Evolutionary conservation across 768 basidiomycete genomes (phyloP).

Genomic region (Termitomyces sp.): DNA sequence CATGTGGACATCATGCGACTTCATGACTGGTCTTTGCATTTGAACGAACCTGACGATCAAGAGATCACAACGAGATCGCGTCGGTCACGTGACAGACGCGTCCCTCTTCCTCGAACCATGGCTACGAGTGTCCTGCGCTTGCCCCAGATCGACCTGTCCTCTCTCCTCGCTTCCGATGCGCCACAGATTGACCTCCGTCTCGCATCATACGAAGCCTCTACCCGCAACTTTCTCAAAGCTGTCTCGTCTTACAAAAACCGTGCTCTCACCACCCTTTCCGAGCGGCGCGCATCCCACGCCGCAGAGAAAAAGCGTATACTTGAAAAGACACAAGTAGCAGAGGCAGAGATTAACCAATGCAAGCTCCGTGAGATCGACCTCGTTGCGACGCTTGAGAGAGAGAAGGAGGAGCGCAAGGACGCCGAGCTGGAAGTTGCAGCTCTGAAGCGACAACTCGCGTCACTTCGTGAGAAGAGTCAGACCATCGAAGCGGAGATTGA

Average conservation of each 20-base stretch:
- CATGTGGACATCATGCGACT: conserved; percentile 50
- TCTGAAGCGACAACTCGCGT: conserved; percentile 60
- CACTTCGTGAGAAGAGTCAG: conserved; percentile 52
- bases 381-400: conserved; percentile 64
- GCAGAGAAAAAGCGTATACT: conserved; percentile 54
- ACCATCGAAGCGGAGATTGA: conserved; percentile 66
- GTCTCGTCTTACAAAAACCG: conserved; percentile 68
- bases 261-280: conserved; percentile 63
- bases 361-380: conserved; percentile 77
- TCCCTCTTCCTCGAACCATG: conserved; percentile 1
- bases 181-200: conserved; percentile 63
- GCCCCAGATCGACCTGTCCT: conserved; percentile 57
- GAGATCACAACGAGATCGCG: conserved; percentile 5
- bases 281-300: conserved; percentile 55
- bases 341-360: conserved; percentile 68
- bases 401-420: conserved; percentile 70
- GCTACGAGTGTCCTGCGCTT: conserved; percentile 22
- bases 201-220: conserved; percentile 56
- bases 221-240: conserved; percentile 66
- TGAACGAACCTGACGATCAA: background rate
- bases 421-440: conserved; percentile 54
- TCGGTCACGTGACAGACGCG: conserved; percentile 14
- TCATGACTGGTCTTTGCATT: conserved; percentile 1
- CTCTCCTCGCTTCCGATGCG: conserved; percentile 45
- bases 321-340: conserved; percentile 58